These are phyloP conservation scores for Mycena latifolia DNA, from an alignment of 768 basidiomycete species.

Conservation along the genomic window DNA sequence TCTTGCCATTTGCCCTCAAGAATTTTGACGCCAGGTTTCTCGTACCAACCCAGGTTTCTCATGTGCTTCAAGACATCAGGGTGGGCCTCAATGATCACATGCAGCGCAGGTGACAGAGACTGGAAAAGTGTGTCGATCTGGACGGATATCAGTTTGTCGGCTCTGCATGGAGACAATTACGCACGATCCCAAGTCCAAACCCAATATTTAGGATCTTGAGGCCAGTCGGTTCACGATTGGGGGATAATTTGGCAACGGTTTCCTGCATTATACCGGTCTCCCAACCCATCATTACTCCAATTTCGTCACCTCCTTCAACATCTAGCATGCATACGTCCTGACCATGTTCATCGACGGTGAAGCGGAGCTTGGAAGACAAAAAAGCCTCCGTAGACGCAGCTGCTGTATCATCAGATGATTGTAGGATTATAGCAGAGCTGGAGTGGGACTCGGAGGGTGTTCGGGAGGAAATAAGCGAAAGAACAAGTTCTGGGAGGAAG, in stretches of 20 bases:
- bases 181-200: constrained; percentile 92
- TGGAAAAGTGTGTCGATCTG: constrained; percentile 92
- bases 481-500: constrained; percentile 70
- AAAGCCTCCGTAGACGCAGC: constrained; percentile 77
- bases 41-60: constrained; percentile 81
- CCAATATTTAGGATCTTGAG: constrained; percentile 90
- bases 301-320: constrained; percentile 75
- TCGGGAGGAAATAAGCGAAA: constrained; percentile 69
- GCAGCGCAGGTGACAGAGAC: constrained; percentile 71
- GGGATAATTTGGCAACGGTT: constrained; percentile 78
- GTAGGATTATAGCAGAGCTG: constrained; percentile 56
- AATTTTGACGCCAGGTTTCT: constrained; percentile 80
- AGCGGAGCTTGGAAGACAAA: constrained; percentile 77
- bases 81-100: constrained; percentile 96
- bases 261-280: constrained; percentile 88
- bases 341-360: constrained; percentile 74
- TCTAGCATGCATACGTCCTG: constrained; percentile 86
- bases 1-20: constrained; percentile 97
- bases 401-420: constrained; percentile 65
- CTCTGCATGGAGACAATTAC: constrained; percentile 41
- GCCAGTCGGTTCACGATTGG: constrained; percentile 58
- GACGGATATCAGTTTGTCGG: constrained; percentile 17
- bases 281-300: constrained; percentile 99
- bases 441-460: constrained; percentile 43
- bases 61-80: constrained; percentile 91